Evolutionary conservation across 768 basidiomycete genomes (phyloP).

Genomic region (Dacryopinax primogenitus): DNA sequence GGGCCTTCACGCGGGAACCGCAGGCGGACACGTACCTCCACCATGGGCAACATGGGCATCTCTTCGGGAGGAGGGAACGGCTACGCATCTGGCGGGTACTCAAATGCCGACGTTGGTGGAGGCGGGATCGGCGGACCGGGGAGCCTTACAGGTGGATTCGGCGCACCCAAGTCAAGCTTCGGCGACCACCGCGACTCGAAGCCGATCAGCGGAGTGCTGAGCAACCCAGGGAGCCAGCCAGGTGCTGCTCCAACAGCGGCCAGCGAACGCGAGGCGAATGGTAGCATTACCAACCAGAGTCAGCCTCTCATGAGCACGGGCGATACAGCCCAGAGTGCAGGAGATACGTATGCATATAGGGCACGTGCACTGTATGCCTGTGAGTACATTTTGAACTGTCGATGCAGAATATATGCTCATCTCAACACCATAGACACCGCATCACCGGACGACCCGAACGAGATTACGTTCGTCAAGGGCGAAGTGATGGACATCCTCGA

Average conservation of each 20-base stretch:
- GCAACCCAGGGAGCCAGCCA: conserved; percentile 30
- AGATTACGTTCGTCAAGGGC: conserved; percentile 86
- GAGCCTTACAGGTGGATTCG: background rate
- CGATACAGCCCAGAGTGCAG: conserved; percentile 19
- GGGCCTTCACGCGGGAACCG: conserved; percentile 41
- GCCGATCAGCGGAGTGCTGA: conserved; percentile 16
- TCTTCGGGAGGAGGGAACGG: conserved; percentile 32
- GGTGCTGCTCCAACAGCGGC: conserved; percentile 35
- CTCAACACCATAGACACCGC: conserved; percentile 53
- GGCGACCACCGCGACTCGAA: conserved; percentile 36
- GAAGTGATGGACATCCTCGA: conserved; percentile 87
- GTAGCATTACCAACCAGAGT: conserved; percentile 43
- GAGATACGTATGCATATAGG: conserved; percentile 42
- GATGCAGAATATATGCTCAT: background rate
- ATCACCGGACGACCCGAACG: conserved; percentile 89
- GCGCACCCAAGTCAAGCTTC: conserved; percentile 32
- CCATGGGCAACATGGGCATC: conserved; percentile 17
- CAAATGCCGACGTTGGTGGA: background rate
- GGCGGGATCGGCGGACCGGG: conserved; percentile 12
- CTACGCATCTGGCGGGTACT: conserved; percentile 35
- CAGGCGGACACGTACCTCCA: conserved; percentile 52
- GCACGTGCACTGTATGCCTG: conserved; percentile 87
- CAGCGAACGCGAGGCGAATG: conserved; percentile 37
- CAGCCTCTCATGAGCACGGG: conserved; percentile 61
- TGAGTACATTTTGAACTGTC: conserved; percentile 31